Base-by-base conservation (phyloP, 148 eudicot genomes). In the Hydrangea macrophylla region DNA sequence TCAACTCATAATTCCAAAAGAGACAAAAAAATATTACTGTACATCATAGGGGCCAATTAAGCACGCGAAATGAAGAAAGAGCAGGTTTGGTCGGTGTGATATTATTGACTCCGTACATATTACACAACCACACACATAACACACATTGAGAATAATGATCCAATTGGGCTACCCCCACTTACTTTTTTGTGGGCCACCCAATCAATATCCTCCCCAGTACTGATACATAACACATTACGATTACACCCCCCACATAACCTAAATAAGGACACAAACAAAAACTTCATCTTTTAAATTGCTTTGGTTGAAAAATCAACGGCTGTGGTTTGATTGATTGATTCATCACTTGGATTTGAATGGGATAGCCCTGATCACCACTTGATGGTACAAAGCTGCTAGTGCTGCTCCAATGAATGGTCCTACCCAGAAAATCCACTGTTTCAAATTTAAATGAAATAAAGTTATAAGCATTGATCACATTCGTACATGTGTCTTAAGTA, bases 351-450 rank as follows among this genome's bases (percentile, higher is more conserved):
- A 67, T 67, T 78, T 82, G 80, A 82, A 82, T 18, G 85, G 85
- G 50, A 82, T 82, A 20, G 85, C 85, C 60, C 85, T 82, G 35
- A 82, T 82, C 73, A 82, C 82, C 25, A 82, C 80, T 39, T 71
- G 73, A 50, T 82, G 85, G 68, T 82, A 82, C 18, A 82, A 45
- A 26, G 85, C 85, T 72, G 85, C 82, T 0, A 82, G 45, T 65
- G 80, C 82, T 40, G 85, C 85, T 2, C 85, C 85, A 39, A 75
- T 78, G 70, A 82, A 82, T 36, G 85, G 82, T 20, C 85, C 85
- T 40, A 82, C 85, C 82, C 82, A 82, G 80, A 82, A 82, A 23
- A 82, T 73, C 85, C 85, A 82, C 85, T 82, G 78, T 61, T 75
- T 22, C 64, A 63, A 39, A 42, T 7, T 5, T 17, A 30, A 58